phyloP scores from a whole-genome alignment of 2,329 filamentous ascomycete species.

The Ascosphaera acerosa region DNA sequence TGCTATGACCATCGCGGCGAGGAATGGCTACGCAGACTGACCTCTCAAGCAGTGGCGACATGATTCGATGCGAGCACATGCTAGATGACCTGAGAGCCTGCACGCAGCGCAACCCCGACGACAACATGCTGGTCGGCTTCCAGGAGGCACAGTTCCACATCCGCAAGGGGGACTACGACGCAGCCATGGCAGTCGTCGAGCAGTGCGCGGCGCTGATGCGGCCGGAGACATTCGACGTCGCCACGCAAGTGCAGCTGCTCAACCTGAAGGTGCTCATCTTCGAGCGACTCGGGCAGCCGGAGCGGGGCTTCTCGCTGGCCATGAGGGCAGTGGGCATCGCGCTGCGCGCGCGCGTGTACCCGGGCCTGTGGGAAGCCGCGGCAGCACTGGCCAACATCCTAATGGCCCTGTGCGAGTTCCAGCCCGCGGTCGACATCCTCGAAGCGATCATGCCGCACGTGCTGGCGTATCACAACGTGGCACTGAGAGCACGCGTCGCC shows the following conservation, averaged over 20 bases:
- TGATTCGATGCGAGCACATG: neutral
- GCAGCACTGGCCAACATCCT: conserved; percentile 43
- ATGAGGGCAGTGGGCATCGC: conserved; percentile 52
- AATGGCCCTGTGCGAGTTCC: conserved; percentile 43
- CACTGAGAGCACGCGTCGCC: conserved; percentile 40
- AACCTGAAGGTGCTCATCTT: conserved; percentile 48
- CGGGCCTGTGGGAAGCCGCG: conserved; percentile 46
- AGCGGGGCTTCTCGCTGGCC: conserved; percentile 51
- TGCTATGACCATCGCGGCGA: conserved; percentile 1
- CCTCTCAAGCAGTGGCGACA: too few species aligned
- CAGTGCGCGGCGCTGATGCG: conserved; percentile 25
- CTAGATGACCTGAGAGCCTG: conserved; percentile 26
- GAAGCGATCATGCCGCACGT: conserved; percentile 48
- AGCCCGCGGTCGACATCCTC: conserved; percentile 37
- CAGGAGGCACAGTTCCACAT: conserved; percentile 34
- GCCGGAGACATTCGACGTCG: conserved; percentile 33
- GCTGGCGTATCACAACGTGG: conserved; percentile 41
- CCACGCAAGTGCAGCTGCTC: conserved; percentile 44
- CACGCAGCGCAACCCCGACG: conserved; percentile 29
- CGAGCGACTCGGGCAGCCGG: conserved; percentile 38
- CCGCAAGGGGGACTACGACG: conserved; percentile 25
- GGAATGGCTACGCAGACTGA: conserved; percentile 6
- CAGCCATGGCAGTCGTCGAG: conserved; percentile 30
- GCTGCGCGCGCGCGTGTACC: conserved; percentile 41
- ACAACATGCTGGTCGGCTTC: conserved; percentile 32